phyloP scores from a whole-genome alignment of 2,329 filamentous ascomycete genomes.

The Zymoseptoria tritici region DNA sequence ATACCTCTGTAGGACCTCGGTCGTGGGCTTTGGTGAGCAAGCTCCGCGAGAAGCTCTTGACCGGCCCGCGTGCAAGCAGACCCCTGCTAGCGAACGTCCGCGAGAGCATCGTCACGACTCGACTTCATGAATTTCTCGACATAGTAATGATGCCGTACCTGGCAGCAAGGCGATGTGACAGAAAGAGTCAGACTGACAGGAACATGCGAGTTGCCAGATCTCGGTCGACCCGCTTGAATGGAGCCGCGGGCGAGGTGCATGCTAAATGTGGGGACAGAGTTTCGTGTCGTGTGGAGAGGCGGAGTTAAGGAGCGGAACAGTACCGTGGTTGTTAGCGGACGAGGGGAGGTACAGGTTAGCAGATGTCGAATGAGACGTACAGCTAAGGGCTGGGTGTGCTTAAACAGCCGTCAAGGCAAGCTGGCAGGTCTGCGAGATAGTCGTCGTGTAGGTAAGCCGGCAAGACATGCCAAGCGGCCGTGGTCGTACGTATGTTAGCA shows the following conservation, averaged over 20 bases:
- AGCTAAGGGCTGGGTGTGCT: too few relatives aligned
- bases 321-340: too few relatives aligned
- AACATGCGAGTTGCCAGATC: neutral
- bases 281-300: neutral
- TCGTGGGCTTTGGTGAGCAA: conserved; percentile 26
- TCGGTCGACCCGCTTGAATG: neutral
- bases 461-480: too few relatives aligned
- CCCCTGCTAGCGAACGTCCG: conserved; percentile 18
- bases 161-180: neutral
- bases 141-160: neutral
- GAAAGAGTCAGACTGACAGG: neutral
- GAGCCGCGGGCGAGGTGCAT: neutral
- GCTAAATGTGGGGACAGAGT: neutral
- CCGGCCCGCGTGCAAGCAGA: neutral
- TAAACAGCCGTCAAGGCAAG: too few relatives aligned
- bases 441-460: too few relatives aligned
- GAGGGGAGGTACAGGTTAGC: too few relatives aligned
- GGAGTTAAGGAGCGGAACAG: neutral
- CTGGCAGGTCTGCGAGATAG: too few relatives aligned
- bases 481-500: too few relatives aligned
- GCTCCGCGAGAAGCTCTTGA: conserved; percentile 2
- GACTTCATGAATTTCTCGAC: conserved; percentile 11
- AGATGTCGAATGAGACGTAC: too few relatives aligned
- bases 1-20: conserved; percentile 26
- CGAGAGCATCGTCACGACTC: conserved; percentile 15